Evolutionary conservation across 805 yeast species (phyloP), one percentile per base, ranked within the genome.

Genomic region (Metschnikowia sp.): DNA sequence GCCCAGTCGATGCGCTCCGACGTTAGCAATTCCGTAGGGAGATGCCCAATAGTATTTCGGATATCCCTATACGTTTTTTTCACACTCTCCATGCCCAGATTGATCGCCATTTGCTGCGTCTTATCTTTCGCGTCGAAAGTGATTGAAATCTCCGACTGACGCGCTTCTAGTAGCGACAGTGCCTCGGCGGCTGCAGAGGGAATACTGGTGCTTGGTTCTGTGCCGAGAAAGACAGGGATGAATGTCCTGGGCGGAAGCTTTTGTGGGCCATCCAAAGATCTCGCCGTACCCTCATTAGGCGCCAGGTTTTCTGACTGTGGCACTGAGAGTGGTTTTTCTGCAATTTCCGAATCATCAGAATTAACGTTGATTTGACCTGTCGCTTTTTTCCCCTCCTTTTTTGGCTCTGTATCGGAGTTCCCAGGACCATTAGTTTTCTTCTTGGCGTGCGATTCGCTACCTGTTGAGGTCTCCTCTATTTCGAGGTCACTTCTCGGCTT

Each of bases 1-100:
- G 86, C 87, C 94, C 94, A 87, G 61, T 86, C 88, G 40, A 83
- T 76, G 44, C 41, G 54, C 22, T 37, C 47, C 29, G 50, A 35
- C 26, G 56, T 56, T 44, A 52, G 22, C 34, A 52, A 53, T 29
- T 48, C 56, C 8, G 55, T 40, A 10, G 56, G 51, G 47, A 54
- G 42, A 41, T 52, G 66, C 3, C 72, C 75, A n/a, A 77, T 75
- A 8, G 81, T 78, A 26, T 65, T 63, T 47, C 73, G 75, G 51
- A 78, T 78, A 53, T 76, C 79, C 48, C 74, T 72, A 58, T 78
- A 68, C 10, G 72, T 64, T 40, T 68, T 69, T 51, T 66, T 66
- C 45, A 72, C 62, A 51, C 63, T 68, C 34, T 67, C 69, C 12
- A 68, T 65, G 4, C 75, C 77, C 11, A 72, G 60, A 31, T 58